phyloP scores from a whole-genome alignment of 352 stramenopile species.

The Pelagophyceae sp. region DNA sequence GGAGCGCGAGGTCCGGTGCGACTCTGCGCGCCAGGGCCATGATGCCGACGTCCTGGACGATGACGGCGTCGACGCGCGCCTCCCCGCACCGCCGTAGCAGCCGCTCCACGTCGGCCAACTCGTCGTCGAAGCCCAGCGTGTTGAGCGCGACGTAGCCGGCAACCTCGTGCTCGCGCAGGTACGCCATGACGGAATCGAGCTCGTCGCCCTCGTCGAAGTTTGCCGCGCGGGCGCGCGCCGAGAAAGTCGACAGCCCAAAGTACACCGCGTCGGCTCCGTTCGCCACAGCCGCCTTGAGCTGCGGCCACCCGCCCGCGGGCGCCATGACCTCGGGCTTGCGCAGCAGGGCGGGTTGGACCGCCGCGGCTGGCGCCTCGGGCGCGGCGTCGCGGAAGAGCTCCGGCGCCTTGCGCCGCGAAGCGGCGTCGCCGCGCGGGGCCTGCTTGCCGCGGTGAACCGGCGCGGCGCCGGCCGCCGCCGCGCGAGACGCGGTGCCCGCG shows the following conservation, averaged over 20 bases:
- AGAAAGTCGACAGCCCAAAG: slow-evolving; percentile 46
- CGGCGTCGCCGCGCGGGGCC: not conserved
- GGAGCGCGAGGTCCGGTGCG: slow-evolving; percentile 40
- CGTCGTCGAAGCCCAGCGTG: slow-evolving; percentile 49
- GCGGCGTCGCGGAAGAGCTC: not conserved
- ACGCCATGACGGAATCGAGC: slow-evolving; percentile 38
- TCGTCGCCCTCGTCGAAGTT: slow-evolving; percentile 49
- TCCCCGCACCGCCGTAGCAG: slow-evolving; percentile 37
- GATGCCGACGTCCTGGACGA: slow-evolving; percentile 53
- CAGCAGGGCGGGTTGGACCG: not conserved
- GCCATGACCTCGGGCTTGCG: slow-evolving; percentile 46
- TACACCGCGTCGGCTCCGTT: slow-evolving; percentile 50
- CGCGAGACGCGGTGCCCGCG: no score
- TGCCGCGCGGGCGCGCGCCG: slow-evolving; percentile 40
- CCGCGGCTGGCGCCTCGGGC: not conserved
- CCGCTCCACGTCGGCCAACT: slow-evolving; percentile 44
- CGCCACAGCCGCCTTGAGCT: slow-evolving; percentile 44
- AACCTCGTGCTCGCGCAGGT: slow-evolving; percentile 37
- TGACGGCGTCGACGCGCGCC: slow-evolving; percentile 50
- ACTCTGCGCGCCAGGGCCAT: slow-evolving; percentile 35
- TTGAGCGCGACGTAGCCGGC: slow-evolving; percentile 54
- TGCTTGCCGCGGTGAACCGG: not conserved
- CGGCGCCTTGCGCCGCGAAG: not conserved
- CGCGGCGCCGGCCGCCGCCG: no score
- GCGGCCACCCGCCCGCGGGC: slow-evolving; percentile 43